Percentiles rank a stretch among this genome's conserved stretches.
Evolutionary conservation across 768 basidiomycete genomes (phyloP).

Genomic region (Termitomyces sp.): DNA sequence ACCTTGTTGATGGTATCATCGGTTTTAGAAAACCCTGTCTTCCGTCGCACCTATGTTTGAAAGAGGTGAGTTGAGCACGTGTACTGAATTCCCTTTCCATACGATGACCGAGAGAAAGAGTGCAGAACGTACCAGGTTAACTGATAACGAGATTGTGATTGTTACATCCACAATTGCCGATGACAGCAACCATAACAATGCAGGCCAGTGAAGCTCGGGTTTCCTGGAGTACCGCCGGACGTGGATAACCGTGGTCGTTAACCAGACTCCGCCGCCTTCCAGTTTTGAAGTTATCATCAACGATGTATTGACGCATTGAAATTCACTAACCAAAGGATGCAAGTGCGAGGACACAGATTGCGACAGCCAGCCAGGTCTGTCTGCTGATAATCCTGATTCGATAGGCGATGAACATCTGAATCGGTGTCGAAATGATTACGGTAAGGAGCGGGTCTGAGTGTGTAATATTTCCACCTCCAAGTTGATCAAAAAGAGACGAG

Average conservation of each 20-base stretch:
- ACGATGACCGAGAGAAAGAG: background rate
- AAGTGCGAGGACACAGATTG: constrained; percentile 28
- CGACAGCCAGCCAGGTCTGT: constrained; percentile 24
- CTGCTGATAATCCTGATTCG: constrained; percentile 35
- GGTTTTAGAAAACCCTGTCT: constrained; percentile 35
- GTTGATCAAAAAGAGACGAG: background rate
- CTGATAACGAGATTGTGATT: constrained; percentile 33
- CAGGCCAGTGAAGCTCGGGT: constrained; percentile 37
- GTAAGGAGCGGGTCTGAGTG: constrained; percentile 19
- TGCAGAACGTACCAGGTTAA: constrained; percentile 32
- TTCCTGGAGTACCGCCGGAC: constrained; percentile 33
- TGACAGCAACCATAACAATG: constrained; percentile 38
- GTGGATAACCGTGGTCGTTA: constrained; percentile 24
- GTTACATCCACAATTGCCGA: constrained; percentile 35
- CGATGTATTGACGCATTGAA: no score
- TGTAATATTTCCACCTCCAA: no score
- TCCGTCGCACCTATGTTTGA: constrained; percentile 17
- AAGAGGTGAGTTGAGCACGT: background rate
- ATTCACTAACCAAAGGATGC: constrained; percentile 25
- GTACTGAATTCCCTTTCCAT: background rate
- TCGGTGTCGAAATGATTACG: constrained; percentile 34
- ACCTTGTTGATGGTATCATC: constrained; percentile 32
- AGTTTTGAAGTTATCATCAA: background rate
- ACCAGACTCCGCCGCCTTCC: constrained; percentile 38
- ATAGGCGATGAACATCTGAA: constrained; percentile 42